Evolutionary conservation across 169 alveolate genomes (phyloP).

Genomic region (Eimeria maxima): DNA sequence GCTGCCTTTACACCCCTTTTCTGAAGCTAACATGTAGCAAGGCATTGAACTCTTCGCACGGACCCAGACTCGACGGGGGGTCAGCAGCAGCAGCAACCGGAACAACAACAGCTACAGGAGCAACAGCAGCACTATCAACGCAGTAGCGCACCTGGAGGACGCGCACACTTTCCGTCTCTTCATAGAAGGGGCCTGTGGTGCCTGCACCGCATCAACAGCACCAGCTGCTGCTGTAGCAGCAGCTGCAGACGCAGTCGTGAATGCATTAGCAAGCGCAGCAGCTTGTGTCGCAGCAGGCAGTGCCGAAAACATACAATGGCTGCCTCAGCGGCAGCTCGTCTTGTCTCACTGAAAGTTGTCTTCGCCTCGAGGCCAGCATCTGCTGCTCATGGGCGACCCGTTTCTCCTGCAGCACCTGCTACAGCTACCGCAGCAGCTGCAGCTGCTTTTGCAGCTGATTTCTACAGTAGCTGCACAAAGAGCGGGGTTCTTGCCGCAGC

Average conservation of each 20-base stretch:
- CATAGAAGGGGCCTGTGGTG: background rate
- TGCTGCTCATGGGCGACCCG: background rate
- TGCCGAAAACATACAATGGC: background rate
- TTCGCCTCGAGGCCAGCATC: background rate
- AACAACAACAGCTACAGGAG: background rate
- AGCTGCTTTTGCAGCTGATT: background rate
- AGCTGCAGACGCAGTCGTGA: background rate
- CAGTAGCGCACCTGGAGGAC: background rate
- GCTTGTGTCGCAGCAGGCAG: background rate
- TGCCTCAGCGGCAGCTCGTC: background rate
- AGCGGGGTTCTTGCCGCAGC: background rate
- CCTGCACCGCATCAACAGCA: background rate
- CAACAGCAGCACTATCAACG: background rate
- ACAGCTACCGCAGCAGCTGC: conserved; percentile 23
- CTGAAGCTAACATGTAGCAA: background rate
- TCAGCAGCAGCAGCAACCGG: background rate
- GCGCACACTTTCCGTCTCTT: background rate
- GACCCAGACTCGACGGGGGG: background rate
- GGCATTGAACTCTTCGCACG: background rate
- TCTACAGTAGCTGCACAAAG: background rate
- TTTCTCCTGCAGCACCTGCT: background rate
- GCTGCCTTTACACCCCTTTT: background rate
- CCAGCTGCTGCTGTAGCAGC: too few species aligned
- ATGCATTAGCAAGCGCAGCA: background rate
- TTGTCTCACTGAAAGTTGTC: background rate